Base-by-base conservation (phyloP, 2,329 filamentous ascomycete species). In the Chrysoporthe cubensis region DNA sequence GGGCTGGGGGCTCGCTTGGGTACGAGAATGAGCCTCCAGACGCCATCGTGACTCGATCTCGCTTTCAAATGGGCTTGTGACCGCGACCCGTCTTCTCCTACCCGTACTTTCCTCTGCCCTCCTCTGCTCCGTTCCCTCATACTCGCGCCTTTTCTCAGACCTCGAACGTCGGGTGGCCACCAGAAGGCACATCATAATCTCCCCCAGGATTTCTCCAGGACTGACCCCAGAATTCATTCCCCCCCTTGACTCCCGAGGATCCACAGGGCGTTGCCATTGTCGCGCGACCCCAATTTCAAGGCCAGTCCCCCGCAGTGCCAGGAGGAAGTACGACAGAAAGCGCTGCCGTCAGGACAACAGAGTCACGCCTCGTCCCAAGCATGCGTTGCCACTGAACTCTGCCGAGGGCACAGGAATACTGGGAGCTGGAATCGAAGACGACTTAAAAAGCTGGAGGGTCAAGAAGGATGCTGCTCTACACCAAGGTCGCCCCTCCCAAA, bases 401-500 rank as follows among this genome's bases (percentile, higher is more conserved):
- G n/a, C 11, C 40, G 54, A 18, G 18, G 34, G 32, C 2, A 37
- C 34, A 40, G 32, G 46, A 21, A 52, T 3, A 26, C 4, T 42
- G 32, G 6, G 21, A 7, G n/a, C n/a, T 16, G 42, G 62, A 14
- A 63, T 4, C 37, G 21, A 37, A 9, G 26, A 14, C 32, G 56
- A 11, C 11, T 18, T 21, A 34, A 57, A 21, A 40, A 11, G 3
- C 21, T 26, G n/a, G n/a, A 44, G 42, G n/a, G 18, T 14, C 37
- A 32, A 21, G 32, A 18, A 58, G 32, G 57, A 88, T 88, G 87
- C 77, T 89, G 72, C 76, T 89, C 57, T 89, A 87, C 74, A 87
- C 85, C n/a, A 83, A 81, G 75, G 77, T 84, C 62, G 86, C 86
- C 67, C 76, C 82, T 59, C 84, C 86, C n/a, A 88, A 87, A 76